Base-by-base conservation (phyloP, 2,329 filamentous ascomycete genomes). In the Paramyrothecium roridum region DNA sequence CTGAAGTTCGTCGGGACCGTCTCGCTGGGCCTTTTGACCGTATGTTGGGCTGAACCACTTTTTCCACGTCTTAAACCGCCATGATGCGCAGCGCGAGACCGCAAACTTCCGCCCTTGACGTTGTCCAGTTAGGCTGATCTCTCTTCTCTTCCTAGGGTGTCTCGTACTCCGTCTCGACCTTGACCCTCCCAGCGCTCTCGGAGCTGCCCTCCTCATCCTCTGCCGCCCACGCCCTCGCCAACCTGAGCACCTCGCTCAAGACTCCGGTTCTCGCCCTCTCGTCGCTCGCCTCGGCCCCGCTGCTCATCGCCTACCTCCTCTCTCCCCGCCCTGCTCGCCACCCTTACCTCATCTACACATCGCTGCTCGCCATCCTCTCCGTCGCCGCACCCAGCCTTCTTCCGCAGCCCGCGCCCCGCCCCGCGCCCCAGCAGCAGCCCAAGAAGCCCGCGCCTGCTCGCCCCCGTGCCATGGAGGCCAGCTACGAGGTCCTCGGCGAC, bases 1-100 rank as follows among this genome's bases (percentile, higher is more conserved):
- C 85, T 90, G 77, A 97, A 98, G 78, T 96, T 97, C 72, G 89
- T 97, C 63, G 93, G 93, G 67, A 96, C 91, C 52, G 84, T 96
- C 62, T 93, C 89, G 65, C 82, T 97, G 56, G 93, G 93, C 60
- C 82, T 97, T 55, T 76, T 96, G 72, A 96, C 92, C 57, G 92
- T 96, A 83, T 67, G 88, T 79, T 49, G 22, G 30, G 19, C 23
- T 30, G 37, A 7, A 37, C 33, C 16, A 16, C 37, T 13, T 19
- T 43, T 43, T 43, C 6, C 37, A 7, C 7, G 13, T 19, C 37
- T 13, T 43, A 6, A 16, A 17, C 12, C n/a, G 37, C n/a, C 12
- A 16, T 43, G 37, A 43, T 43, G 37, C 37, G 37, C 37, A 43
- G n/a, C 37, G 13, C n/a, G 37, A 43, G 37, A 19, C 37, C 4